Evolutionary conservation across 306 rosid genomes (phyloP).

Genomic region (Mimosa pudica): DNA sequence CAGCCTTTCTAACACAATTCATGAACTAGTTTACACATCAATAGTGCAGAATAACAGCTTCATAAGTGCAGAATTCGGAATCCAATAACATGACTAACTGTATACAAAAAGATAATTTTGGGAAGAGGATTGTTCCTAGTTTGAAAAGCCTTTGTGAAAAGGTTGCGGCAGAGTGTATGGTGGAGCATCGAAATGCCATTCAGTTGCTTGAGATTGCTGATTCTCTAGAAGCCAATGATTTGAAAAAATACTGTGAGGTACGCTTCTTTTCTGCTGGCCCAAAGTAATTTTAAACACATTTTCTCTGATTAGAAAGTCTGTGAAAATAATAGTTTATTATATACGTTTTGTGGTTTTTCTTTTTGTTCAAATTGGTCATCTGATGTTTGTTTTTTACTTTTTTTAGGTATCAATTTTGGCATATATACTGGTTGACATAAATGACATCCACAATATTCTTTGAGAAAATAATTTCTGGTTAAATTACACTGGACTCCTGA

Average conservation of each 20-base stretch:
- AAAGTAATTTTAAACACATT: constrained; percentile 9
- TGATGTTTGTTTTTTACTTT: background rate
- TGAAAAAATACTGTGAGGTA: constrained; percentile 93
- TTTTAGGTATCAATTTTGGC: background rate
- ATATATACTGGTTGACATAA: background rate
- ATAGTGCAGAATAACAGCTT: too few species aligned
- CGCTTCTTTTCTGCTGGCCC: constrained; percentile 17
- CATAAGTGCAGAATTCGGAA: constrained; percentile 56
- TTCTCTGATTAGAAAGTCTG: background rate
- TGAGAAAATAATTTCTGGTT: background rate
- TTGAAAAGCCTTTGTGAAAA: constrained; percentile 87
- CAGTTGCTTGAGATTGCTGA: constrained; percentile 90
- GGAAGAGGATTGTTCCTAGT: constrained; percentile 58
- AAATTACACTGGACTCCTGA: background rate
- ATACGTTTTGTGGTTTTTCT: constrained; percentile 1
- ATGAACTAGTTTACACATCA: too few species aligned
- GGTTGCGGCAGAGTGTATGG: constrained; percentile 76
- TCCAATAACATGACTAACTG: constrained; percentile 38
- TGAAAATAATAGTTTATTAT: background rate
- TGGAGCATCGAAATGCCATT: constrained; percentile 94
- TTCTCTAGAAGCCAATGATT: constrained; percentile 76
- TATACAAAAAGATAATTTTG: constrained; percentile 44
- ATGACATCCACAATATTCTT: background rate
- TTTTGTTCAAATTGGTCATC: constrained; percentile 2
- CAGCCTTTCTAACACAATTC: too few species aligned